A percentile compares a stretch with the other conserved stretches of the same genome.
Evolutionary conservation across 2,329 filamentous ascomycete genomes (phyloP).

Genomic region (Xylaria sp.): DNA sequence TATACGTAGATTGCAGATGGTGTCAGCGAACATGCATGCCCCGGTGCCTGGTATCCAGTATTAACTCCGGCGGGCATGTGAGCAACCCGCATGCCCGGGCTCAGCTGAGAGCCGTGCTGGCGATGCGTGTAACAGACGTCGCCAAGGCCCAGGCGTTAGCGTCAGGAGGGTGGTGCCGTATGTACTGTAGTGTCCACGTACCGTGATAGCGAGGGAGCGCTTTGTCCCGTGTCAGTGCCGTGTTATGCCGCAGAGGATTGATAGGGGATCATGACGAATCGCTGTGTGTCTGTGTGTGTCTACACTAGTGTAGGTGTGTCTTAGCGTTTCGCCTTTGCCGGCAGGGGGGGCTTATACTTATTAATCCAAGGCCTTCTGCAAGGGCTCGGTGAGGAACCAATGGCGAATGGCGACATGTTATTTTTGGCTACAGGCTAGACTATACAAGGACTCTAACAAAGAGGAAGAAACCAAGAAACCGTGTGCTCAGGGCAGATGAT

Average conservation of each 20-base stretch:
- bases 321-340: neutral
- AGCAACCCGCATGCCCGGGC: slow-evolving; percentile 20
- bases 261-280: slow-evolving; percentile 7
- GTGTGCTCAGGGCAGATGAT: too few relatives aligned
- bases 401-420: neutral
- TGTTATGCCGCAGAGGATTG: neutral
- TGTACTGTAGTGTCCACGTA: neutral
- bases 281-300: too few relatives aligned
- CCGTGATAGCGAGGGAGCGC: neutral
- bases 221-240: neutral
- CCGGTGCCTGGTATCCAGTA: neutral
- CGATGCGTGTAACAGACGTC: neutral
- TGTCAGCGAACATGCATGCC: slow-evolving; percentile 15
- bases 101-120: slow-evolving; percentile 3
- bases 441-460: neutral
- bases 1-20: neutral
- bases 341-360: neutral
- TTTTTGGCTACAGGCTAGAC: neutral
- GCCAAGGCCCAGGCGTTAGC: neutral
- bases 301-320: too few relatives aligned
- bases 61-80: slow-evolving; percentile 29
- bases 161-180: neutral
- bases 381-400: neutral
- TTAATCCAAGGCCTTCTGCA: too few relatives aligned
- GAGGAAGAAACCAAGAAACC: too few relatives aligned